phyloP scores from a whole-genome alignment of 2,329 filamentous ascomycete species.

The Ophiostoma pallidulum region DNA sequence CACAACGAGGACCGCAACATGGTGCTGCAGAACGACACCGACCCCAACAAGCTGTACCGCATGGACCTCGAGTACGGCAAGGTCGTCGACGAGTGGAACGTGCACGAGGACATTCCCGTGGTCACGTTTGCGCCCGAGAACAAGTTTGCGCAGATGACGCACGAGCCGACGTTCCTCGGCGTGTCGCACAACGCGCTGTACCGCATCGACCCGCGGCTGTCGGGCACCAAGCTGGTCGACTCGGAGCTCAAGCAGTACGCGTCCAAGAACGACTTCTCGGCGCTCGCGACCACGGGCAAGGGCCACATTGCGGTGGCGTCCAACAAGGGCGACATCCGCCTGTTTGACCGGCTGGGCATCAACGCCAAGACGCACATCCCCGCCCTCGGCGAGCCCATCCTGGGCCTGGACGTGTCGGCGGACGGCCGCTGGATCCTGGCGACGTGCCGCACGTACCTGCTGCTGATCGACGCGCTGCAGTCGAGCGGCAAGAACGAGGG shows the following conservation, averaged over 20 bases:
- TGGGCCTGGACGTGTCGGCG: constrained; percentile 88
- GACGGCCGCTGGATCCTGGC: constrained; percentile 93
- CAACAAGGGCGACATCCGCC: constrained; percentile 91
- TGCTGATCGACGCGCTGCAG: constrained; percentile 86
- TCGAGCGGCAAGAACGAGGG: constrained; percentile 92
- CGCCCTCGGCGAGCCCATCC: constrained; percentile 87
- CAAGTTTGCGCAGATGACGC: constrained; percentile 97
- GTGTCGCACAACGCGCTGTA: constrained; percentile 88
- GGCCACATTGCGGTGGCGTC: constrained; percentile 95
- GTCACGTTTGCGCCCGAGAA: constrained; percentile 88
- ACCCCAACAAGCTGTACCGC: constrained; percentile 85
- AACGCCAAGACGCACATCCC: constrained; percentile 97
- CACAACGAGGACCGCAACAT: constrained; percentile 85
- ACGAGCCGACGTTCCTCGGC: constrained; percentile 89
- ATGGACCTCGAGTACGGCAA: constrained; percentile 99
- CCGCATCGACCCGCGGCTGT: constrained; percentile 81
- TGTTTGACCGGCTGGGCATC: constrained; percentile 93
- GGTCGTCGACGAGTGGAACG: constrained; percentile 96
- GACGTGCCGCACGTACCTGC: constrained; percentile 87
- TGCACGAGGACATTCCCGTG: constrained; percentile 92
- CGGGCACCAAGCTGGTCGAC: constrained; percentile 88
- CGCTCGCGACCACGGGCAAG: constrained; percentile 88
- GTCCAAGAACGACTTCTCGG: constrained; percentile 96
- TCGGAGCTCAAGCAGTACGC: constrained; percentile 89
- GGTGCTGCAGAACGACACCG: constrained; percentile 72